phyloP scores from a whole-genome alignment of 139 green algal species.

The Deuterostichococcus epilithicus region DNA sequence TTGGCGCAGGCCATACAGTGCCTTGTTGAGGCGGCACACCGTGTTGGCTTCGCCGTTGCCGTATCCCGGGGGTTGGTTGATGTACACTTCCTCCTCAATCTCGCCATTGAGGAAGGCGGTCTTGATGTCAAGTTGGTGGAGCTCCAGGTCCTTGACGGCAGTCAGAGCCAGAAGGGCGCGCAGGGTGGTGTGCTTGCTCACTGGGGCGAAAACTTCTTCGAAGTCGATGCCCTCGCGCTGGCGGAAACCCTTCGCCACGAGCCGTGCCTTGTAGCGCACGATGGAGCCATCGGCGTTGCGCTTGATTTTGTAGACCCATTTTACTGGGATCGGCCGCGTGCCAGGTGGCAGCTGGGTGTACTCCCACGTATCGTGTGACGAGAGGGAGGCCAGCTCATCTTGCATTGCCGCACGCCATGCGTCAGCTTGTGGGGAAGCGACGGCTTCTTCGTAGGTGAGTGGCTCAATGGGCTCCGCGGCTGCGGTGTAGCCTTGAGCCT shows the following conservation, averaged over 20 bases:
- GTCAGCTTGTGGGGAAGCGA: too few species aligned
- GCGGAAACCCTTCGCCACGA: conserved; percentile 50
- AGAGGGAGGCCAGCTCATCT: too few species aligned
- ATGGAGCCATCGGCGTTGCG: conserved; percentile 25
- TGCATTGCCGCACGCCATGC: too few species aligned
- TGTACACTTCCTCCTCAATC: conserved; percentile 31
- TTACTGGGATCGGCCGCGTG: conserved; percentile 21
- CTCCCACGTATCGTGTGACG: too few species aligned
- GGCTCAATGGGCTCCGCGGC: too few species aligned
- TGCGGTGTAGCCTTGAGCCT: too few species aligned
- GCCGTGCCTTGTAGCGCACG: conserved; percentile 46
- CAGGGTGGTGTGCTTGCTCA: conserved; percentile 5
- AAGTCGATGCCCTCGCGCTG: conserved; percentile 42
- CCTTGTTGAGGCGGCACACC: conserved; percentile 21
- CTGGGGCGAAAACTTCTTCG: conserved; percentile 40
- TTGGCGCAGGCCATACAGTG: conserved; percentile 47
- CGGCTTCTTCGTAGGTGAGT: neutral
- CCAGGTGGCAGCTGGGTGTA: too few species aligned
- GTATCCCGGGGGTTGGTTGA: conserved; percentile 13
- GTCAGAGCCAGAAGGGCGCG: conserved; percentile 13
- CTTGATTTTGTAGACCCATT: conserved; percentile 47
- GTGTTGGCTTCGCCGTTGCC: too few species aligned
- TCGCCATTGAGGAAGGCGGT: conserved; percentile 57
- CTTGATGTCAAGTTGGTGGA: conserved; percentile 48
- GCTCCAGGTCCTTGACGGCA: conserved; percentile 29